Evolutionary conservation across 2,329 filamentous ascomycete genomes (phyloP).

Genomic region (Calonectria henricotiae): DNA sequence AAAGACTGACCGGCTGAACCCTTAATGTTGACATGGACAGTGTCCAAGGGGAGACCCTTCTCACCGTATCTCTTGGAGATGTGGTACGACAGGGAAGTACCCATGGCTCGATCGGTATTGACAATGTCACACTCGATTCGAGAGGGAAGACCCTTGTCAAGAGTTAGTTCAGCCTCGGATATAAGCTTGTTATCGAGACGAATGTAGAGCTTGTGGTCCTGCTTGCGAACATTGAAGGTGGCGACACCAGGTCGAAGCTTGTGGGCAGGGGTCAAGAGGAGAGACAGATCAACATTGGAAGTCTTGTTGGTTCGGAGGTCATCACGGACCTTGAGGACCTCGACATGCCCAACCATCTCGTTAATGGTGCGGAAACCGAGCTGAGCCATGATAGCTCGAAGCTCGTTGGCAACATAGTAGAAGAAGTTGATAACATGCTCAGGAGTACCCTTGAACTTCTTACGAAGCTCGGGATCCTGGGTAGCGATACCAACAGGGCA

Average conservation of each 20-base stretch:
- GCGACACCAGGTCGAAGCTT: slow-evolving; percentile 94
- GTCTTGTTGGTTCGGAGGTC: slow-evolving; percentile 92
- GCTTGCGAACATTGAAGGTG: slow-evolving; percentile 98
- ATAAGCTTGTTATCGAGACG: slow-evolving; percentile 98
- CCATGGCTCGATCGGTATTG: slow-evolving; percentile 95
- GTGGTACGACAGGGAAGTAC: slow-evolving; percentile 95
- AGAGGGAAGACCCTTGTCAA: slow-evolving; percentile 94
- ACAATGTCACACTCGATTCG: slow-evolving; percentile 96
- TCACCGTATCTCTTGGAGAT: slow-evolving; percentile 95
- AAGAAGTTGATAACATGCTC: slow-evolving; percentile 99
- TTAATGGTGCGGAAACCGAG: slow-evolving; percentile 96
- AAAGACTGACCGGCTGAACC: slow-evolving; percentile 98
- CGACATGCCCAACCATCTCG: slow-evolving; percentile 96
- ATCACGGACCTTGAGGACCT: slow-evolving; percentile 88
- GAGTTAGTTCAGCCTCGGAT: slow-evolving; percentile 92
- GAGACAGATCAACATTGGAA: slow-evolving; percentile 91
- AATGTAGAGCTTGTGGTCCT: slow-evolving; percentile 94
- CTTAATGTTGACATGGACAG: slow-evolving; percentile 96
- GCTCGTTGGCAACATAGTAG: slow-evolving; percentile 97
- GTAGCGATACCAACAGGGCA: slow-evolving; percentile 96
- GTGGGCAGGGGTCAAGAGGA: slow-evolving; percentile 96
- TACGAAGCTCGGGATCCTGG: slow-evolving; percentile 92
- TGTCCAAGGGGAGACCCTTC: slow-evolving; percentile 90
- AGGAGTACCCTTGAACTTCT: slow-evolving; percentile 93
- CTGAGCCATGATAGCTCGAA: slow-evolving; percentile 96